Percentiles rank a stretch among this genome's conserved stretches.
phyloP scores from a whole-genome alignment of 2,329 filamentous ascomycete genomes.

The Ophiostoma sp. region DNA sequence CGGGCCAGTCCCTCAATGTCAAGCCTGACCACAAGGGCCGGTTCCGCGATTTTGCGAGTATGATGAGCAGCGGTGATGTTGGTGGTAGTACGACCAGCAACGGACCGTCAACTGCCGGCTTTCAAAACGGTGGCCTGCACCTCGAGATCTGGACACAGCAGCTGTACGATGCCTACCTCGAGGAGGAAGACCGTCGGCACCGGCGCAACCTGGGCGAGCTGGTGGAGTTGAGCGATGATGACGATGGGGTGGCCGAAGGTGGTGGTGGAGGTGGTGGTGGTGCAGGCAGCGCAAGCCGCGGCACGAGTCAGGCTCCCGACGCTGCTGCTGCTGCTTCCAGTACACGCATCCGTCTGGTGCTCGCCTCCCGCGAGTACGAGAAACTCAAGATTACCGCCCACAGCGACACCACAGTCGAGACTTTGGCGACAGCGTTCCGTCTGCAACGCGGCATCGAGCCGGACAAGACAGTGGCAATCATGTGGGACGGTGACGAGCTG shows the following conservation, averaged over 20 bases:
- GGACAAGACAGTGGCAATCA: constrained; percentile 59
- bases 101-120: constrained; percentile 40
- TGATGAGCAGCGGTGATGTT: constrained; percentile 41
- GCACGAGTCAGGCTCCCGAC: constrained; percentile 28
- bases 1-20: constrained; percentile 67
- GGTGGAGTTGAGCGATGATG: constrained; percentile 35
- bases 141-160: constrained; percentile 76
- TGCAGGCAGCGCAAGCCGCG: constrained; percentile 26
- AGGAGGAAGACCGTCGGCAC: constrained; percentile 50
- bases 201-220: constrained; percentile 45
- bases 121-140: constrained; percentile 59
- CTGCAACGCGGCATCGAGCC: constrained; percentile 51
- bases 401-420: constrained; percentile 59
- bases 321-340: constrained; percentile 19
- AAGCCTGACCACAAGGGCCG: constrained; percentile 46
- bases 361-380: constrained; percentile 55
- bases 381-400: constrained; percentile 54
- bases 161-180: constrained; percentile 52
- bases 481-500: constrained; percentile 75
- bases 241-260: constrained; percentile 29
- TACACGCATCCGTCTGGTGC: constrained; percentile 48
- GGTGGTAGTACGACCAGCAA: constrained; percentile 41
- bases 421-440: constrained; percentile 64
- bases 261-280: neutral
- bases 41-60: constrained; percentile 39